These are phyloP conservation scores for Alternaria dauci DNA, from an alignment of 2,329 filamentous ascomycete species.

Conservation along the genomic window DNA sequence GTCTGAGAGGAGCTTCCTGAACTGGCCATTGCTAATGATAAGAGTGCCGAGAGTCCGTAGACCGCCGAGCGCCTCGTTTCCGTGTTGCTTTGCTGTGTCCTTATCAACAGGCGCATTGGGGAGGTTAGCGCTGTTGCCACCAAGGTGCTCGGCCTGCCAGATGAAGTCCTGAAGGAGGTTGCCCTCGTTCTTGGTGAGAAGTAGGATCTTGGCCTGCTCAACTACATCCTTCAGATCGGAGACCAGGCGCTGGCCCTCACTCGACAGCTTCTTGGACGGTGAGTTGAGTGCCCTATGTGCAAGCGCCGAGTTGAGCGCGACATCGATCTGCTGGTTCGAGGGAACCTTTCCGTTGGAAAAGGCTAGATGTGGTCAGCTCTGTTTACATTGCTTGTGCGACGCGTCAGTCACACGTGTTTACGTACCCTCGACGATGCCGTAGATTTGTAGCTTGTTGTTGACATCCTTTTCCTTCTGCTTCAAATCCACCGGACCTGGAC, in stretches of 20 bases:
- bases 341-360: conserved; percentile 91
- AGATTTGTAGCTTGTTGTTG: conserved; percentile 92
- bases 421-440: conserved; percentile 79
- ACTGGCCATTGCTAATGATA: conserved; percentile 94
- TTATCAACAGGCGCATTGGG: conserved; percentile 77
- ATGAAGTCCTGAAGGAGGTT: conserved; percentile 96
- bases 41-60: conserved; percentile 87
- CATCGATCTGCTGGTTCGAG: conserved; percentile 95
- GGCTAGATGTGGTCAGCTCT: conserved; percentile 59
- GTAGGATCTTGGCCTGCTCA: conserved; percentile 80
- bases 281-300: conserved; percentile 72
- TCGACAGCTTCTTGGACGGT: conserved; percentile 79
- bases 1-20: conserved; percentile 87
- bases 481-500: conserved; percentile 67
- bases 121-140: conserved; percentile 66
- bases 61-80: conserved; percentile 82
- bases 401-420: conserved; percentile 1
- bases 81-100: conserved; percentile 81
- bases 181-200: conserved; percentile 94
- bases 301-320: conserved; percentile 89
- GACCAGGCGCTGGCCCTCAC: conserved; percentile 82
- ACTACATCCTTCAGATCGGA: conserved; percentile 81
- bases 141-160: conserved; percentile 85
- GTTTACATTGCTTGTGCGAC: conserved; percentile 5
- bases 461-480: conserved; percentile 84